Evolutionary conservation across 768 basidiomycete species (phyloP), one percentile per base, ranked within the genome.

Genomic region (Lactifluus rugatus): DNA sequence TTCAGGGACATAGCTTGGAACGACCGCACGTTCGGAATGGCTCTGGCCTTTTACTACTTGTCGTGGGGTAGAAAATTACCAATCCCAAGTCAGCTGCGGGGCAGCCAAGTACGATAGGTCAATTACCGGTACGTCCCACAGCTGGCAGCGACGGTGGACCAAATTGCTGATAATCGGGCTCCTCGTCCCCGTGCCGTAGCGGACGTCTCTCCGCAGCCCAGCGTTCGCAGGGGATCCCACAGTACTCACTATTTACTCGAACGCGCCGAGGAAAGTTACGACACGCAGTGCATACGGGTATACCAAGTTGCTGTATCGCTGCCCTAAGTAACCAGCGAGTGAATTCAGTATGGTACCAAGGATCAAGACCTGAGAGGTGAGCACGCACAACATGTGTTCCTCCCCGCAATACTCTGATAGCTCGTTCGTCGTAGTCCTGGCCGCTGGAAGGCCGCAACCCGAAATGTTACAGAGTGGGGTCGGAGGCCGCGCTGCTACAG

Each of bases 371-470:
- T 13, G 4, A 26, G 25, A 45, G 26, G 23, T 2, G 13, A 56
- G 14, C 34, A 58, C 59, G 37, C 37, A 60, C 59, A 36, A 32
- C 54, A 56, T 60, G 14, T 60, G 59, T 3, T 31, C 49, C 8
- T 23, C 19, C 13, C 42, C 34, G 45, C 59, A 60, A 39, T 41
- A 60, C 36, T 60, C 59, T 5, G 36, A 32, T 3, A 41, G 17
- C 26, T 60, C 49, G 5, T 13, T 2, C 9, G 47, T 42, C 7
- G 4, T 36, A 14, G 51, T 44, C 36, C 8, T 13, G 3, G 14
- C 7, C 59, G 56, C 54, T 4, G 54, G 44, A 0, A 8, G 8
- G 14, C 5, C 11, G 49, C 59, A 60, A 14, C 23, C n/a, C 28
- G 49, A 45, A 39, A 28, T 32, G 13, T 34, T 2, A 34, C 34